A percentile compares a stretch with the other conserved stretches of the same genome.
Conservation (phyloP, 2,329 filamentous ascomycete species). For the Xylaria sp. region DNA sequence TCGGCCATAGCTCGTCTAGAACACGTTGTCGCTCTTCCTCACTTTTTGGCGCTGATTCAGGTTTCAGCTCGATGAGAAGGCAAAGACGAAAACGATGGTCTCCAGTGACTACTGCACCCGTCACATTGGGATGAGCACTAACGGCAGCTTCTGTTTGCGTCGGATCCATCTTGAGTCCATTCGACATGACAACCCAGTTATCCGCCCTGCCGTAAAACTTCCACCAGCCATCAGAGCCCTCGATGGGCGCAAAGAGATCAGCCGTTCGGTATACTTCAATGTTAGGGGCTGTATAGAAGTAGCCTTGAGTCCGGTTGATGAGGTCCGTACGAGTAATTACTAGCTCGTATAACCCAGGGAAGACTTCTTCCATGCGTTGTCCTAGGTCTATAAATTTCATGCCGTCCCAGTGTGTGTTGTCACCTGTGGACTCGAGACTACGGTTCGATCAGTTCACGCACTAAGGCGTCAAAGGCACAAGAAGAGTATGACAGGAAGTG, state of each 20-base stretch:
- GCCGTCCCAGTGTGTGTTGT: constrained; percentile 43
- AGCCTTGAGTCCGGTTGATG: constrained; percentile 40
- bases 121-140: constrained; percentile 44
- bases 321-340: constrained; percentile 45
- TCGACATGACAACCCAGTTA: constrained; percentile 55
- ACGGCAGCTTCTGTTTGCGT: constrained; percentile 56
- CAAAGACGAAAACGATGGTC: constrained; percentile 45
- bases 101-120: constrained; percentile 44
- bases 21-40: constrained; percentile 28
- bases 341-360: constrained; percentile 48
- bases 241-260: constrained; percentile 56
- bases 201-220: constrained; percentile 53
- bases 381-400: constrained; percentile 47
- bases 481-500: too few species aligned
- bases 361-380: constrained; percentile 49
- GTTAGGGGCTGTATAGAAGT: constrained; percentile 49
- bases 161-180: constrained; percentile 55
- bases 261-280: constrained; percentile 54
- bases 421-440: constrained; percentile 38
- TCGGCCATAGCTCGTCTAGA: constrained; percentile 43
- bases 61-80: constrained; percentile 44
- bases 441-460: not conserved
- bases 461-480: not conserved
- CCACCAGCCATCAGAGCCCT: constrained; percentile 55
- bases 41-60: constrained; percentile 22